Base-by-base conservation (phyloP, 306 rosid genomes). In the Medicago truncatula region DNA sequence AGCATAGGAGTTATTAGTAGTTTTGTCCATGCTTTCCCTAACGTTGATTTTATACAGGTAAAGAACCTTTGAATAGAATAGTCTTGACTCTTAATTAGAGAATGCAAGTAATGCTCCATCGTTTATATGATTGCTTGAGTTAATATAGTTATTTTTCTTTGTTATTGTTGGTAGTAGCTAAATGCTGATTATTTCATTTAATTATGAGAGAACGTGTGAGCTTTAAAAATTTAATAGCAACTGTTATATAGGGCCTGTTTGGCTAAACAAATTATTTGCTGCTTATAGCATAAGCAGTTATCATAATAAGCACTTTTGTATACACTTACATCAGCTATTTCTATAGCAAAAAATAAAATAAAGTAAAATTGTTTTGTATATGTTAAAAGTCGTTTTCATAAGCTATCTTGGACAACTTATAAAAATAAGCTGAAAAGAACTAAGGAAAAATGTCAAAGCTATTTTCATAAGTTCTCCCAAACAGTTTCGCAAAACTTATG, bases 21-120 rank as follows among this genome's bases (percentile, higher is more conserved):
- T 7, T 92, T 94, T 72, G 54, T 86, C 25, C 85, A 56, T 49
- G 61, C 83, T 39, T 63, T 90, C 70, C 97, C 97, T 70, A 65
- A 85, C 44, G 83, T 89, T 75, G 98, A 95, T 83, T 78, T 95
- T 77, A 92, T 95, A 87, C 98, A 95, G 97, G 97, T 89, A 83
- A 76, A 16, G 41, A 70, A 62, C 44, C 23, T 77, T 5, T 0
- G 16, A 63, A 53, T 58, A 25, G 39, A 16, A 9, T 67, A 41
- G 41, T 49, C 47, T n/a, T n/a, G n/a, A n/a, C n/a, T n/a, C n/a
- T 62, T 62, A 25, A 57, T 63, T 59, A 65, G 46, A 60, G 36
- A 59, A 73, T 80, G 44, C 8, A 46, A 49, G 7, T 61, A 7
- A 14, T 60, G 41, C 12, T 31, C 67, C 20, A 60, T 60, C 67